These are phyloP conservation scores for Chytridiales sp. DNA, from an alignment of 371 early-diverging fungal species.

Conservation along the genomic window DNA sequence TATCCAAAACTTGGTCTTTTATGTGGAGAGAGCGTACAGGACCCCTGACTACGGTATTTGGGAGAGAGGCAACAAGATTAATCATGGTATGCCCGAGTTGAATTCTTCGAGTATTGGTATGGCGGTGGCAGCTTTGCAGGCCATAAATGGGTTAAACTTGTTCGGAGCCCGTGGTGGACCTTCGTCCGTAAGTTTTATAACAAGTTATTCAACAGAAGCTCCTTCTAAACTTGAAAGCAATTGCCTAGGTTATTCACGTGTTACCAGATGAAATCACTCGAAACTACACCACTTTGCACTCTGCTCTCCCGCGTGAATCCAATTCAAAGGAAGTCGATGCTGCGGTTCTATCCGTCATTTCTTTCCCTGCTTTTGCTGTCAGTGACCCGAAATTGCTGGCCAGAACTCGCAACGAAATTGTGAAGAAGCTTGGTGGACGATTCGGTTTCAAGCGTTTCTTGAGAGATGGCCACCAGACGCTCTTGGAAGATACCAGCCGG, in stretches of 20 bases:
- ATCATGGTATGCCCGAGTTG: conserved; percentile 84
- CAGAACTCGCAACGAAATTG: conserved; percentile 70
- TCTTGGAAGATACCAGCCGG: conserved; percentile 69
- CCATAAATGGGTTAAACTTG: conserved; percentile 84
- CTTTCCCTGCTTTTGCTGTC: conserved; percentile 89
- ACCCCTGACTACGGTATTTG: conserved; percentile 90
- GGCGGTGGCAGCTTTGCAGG: conserved; percentile 84
- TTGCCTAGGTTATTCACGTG: conserved; percentile 71
- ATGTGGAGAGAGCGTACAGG: conserved; percentile 74
- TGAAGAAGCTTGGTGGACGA: conserved; percentile 77
- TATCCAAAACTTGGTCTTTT: conserved; percentile 86
- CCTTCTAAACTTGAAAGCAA: neutral
- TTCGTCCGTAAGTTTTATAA: conserved; percentile 68
- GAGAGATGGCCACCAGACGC: conserved; percentile 87
- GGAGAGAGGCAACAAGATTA: conserved; percentile 90
- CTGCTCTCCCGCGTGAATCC: conserved; percentile 85
- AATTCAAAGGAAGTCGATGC: conserved; percentile 89
- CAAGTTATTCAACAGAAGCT: neutral
- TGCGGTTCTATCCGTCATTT: conserved; percentile 80
- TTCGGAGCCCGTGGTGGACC: conserved; percentile 83
- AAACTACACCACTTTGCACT: conserved; percentile 76
- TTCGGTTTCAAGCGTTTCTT: conserved; percentile 88
- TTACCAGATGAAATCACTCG: conserved; percentile 85
- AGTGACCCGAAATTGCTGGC: conserved; percentile 65
- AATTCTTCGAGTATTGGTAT: conserved; percentile 89